Evolutionary conservation across 116 monocot genomes (phyloP).

Genomic region (Dioscorea cayenensis): DNA sequence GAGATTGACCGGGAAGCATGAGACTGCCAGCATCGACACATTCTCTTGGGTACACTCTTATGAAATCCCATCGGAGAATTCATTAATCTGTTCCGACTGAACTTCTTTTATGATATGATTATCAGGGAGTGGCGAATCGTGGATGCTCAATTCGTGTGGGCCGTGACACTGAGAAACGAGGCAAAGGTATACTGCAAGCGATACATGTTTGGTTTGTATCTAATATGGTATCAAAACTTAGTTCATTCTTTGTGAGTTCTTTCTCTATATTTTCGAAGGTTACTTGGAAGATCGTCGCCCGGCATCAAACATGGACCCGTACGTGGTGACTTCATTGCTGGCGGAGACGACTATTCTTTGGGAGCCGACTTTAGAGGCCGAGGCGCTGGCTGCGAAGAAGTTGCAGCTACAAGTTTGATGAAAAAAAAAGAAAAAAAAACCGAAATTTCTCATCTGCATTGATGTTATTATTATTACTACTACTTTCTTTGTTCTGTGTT

Average conservation of each 20-base stretch:
- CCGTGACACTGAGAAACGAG: constrained; percentile 70
- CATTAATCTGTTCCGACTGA: neutral
- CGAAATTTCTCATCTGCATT: too few species aligned
- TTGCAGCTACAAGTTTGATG: constrained; percentile 57
- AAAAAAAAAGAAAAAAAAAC: neutral
- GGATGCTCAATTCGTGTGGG: constrained; percentile 86
- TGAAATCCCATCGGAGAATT: neutral
- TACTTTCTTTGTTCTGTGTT: too few species aligned
- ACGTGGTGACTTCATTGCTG: constrained; percentile 64
- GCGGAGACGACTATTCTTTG: constrained; percentile 80
- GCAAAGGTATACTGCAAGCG: constrained; percentile 46
- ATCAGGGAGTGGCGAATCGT: constrained; percentile 68
- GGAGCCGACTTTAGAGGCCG: constrained; percentile 60
- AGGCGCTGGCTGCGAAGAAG: constrained; percentile 58
- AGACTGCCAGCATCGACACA: constrained; percentile 85
- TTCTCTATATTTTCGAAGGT: constrained; percentile 18
- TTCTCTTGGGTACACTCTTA: constrained; percentile 84
- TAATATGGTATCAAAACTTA: neutral
- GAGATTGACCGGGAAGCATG: constrained; percentile 89
- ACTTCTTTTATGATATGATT: neutral
- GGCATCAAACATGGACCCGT: constrained; percentile 92
- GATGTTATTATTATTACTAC: too few species aligned
- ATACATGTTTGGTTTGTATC: neutral
- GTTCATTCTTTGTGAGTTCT: too few species aligned
- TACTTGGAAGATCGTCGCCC: constrained; percentile 83